A percentile compares a stretch with the other conserved stretches of the same genome.
These are phyloP conservation scores for Fusarium tricinctum DNA, from an alignment of 2,329 filamentous ascomycete species.

Conservation along the genomic window DNA sequence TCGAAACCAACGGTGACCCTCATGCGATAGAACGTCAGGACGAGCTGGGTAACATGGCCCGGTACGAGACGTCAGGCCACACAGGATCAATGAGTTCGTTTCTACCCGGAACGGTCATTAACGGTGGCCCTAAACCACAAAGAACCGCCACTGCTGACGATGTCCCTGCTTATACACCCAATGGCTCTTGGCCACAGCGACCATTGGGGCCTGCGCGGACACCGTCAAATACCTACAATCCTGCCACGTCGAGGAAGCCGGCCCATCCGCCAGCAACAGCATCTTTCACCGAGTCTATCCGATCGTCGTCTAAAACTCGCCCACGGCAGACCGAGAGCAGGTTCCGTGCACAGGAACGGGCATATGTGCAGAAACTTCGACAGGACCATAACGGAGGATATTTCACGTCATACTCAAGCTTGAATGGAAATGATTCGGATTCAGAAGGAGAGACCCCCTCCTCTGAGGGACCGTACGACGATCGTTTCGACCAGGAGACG, in stretches of 20 bases:
- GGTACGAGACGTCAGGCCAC: conserved; percentile 60
- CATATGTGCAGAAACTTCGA: conserved; percentile 91
- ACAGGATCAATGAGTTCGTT: conserved; percentile 61
- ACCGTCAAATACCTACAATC: conserved; percentile 84
- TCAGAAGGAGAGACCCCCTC: conserved; percentile 92
- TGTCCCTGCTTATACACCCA: conserved; percentile 47
- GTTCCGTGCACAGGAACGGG: conserved; percentile 81
- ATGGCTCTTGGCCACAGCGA: conserved; percentile 68
- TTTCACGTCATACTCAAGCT: conserved; percentile 74
- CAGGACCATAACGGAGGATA: conserved; percentile 77
- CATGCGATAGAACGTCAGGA: conserved; percentile 65
- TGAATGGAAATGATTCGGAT: conserved; percentile 82
- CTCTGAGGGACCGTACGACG: conserved; percentile 86
- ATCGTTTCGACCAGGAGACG: conserved; percentile 90
- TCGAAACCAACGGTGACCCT: conserved; percentile 55
- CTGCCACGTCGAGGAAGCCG: conserved; percentile 70
- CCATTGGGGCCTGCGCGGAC: conserved; percentile 78
- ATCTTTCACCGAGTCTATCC: conserved; percentile 60
- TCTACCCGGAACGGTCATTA: conserved; percentile 57
- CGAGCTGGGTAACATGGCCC: conserved; percentile 60
- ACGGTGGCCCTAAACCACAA: conserved; percentile 60
- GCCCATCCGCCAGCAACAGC: conserved; percentile 58
- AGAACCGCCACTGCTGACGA: conserved; percentile 53
- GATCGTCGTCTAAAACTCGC: conserved; percentile 68
- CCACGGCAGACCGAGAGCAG: conserved; percentile 61